phyloP scores from a whole-genome alignment of 306 rosid genomes.

The Fagus sylvatica region DNA sequence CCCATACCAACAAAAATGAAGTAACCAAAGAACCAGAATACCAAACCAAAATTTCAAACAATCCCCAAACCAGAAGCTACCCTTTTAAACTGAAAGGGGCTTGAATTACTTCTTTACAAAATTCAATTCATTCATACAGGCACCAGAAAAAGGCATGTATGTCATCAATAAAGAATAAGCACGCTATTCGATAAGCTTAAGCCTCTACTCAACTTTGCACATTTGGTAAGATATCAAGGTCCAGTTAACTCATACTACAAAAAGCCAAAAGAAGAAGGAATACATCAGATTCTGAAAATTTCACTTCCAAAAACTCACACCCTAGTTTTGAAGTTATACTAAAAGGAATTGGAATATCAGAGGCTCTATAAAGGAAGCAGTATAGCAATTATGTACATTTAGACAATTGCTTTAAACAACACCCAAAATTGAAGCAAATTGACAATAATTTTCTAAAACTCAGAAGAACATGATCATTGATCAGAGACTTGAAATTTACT shows the following conservation, averaged over 20 bases:
- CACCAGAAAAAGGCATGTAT: background rate
- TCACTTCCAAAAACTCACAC: background rate
- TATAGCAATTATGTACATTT: background rate
- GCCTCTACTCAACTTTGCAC: background rate
- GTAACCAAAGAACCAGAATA: background rate
- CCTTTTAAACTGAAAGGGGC: background rate
- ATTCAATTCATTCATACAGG: background rate
- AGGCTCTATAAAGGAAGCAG: constrained; percentile 2
- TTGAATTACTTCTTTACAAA: background rate
- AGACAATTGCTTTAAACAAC: background rate
- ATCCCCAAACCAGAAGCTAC: background rate
- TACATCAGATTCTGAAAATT: background rate
- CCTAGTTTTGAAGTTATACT: background rate
- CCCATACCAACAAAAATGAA: constrained; percentile 36
- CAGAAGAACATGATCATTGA: background rate
- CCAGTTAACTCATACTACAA: background rate
- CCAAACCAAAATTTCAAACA: background rate
- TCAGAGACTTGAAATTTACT: background rate
- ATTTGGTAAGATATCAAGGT: background rate
- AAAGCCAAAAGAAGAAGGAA: background rate
- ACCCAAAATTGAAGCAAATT: background rate
- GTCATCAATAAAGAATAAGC: background rate
- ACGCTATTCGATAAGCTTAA: background rate
- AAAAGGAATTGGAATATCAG: background rate
- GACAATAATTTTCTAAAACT: background rate